Percentiles rank a stretch among this genome's conserved stretches.
Conservation (phyloP, 2,329 filamentous ascomycete genomes). For the Plenodomus lindquistii region DNA sequence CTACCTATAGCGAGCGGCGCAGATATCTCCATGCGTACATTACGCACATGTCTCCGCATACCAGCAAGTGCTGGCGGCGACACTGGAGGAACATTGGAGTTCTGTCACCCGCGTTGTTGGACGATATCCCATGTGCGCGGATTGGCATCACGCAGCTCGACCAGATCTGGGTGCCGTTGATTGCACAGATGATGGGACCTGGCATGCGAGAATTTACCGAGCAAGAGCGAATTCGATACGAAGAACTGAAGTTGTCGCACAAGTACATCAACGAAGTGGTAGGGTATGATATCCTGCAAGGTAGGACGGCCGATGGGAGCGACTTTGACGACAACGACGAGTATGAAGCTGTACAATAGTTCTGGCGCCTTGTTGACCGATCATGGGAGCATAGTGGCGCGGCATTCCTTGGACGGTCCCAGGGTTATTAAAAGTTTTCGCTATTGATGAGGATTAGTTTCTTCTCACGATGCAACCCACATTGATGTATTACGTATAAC, state of each 20-base stretch:
- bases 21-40: conserved; percentile 39
- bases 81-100: conserved; percentile 43
- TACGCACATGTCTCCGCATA: conserved; percentile 41
- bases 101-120: conserved; percentile 38
- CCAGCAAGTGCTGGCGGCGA: conserved; percentile 38
- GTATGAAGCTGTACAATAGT: background rate
- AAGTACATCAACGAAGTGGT: conserved; percentile 43
- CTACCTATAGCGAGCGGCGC: conserved; percentile 37
- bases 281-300: conserved; percentile 42
- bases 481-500: conserved; percentile 26
- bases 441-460: conserved; percentile 11
- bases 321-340: conserved; percentile 29
- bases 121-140: conserved; percentile 41
- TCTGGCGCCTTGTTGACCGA: background rate
- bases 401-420: background rate
- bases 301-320: conserved; percentile 29
- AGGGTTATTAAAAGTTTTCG: conserved; percentile 16
- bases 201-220: conserved; percentile 35
- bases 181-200: conserved; percentile 36
- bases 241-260: conserved; percentile 29
- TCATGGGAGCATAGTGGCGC: background rate
- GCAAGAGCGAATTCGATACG: conserved; percentile 32
- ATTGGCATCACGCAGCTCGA: conserved; percentile 44
- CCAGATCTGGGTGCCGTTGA: conserved; percentile 41
- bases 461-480: conserved; percentile 15